phyloP scores from a whole-genome alignment of 768 basidiomycete genomes.

The Sporobolomyces phaffii region DNA sequence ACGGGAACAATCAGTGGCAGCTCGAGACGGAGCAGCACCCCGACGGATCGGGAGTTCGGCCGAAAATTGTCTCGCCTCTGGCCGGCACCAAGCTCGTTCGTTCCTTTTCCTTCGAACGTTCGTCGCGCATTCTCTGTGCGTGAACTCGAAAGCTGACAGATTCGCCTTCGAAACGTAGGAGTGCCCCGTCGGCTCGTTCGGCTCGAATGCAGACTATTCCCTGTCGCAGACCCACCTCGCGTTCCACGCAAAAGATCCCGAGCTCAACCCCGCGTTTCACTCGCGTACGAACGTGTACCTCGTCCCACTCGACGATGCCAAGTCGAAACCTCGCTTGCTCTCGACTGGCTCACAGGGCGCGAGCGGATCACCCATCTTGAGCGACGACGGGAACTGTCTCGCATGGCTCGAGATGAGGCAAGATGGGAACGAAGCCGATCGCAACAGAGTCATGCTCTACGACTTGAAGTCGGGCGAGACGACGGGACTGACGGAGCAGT shows the following conservation, averaged over 20 bases:
- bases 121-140: too few species aligned
- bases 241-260: conserved; percentile 79
- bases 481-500: conserved; percentile 68
- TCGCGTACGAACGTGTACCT: conserved; percentile 84
- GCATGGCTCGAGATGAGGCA: conserved; percentile 82
- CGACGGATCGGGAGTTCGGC: background rate
- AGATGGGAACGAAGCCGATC: conserved; percentile 85
- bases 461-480: conserved; percentile 64
- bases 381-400: conserved; percentile 59
- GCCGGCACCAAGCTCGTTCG: conserved; percentile 18
- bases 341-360: conserved; percentile 82
- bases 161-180: too few species aligned
- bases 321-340: conserved; percentile 55
- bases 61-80: conserved; percentile 20
- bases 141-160: too few species aligned
- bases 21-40: background rate
- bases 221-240: conserved; percentile 64
- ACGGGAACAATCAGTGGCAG: conserved; percentile 37
- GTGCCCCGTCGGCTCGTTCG: conserved; percentile 73
- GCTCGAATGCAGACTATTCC: conserved; percentile 73
- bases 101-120: conserved; percentile 48
- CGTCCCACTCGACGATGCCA: conserved; percentile 54
- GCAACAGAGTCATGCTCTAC: conserved; percentile 62
- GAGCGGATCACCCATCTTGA: conserved; percentile 65
- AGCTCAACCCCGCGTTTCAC: conserved; percentile 62